Base-by-base conservation (phyloP, 352 stramenopile species). In the Pseudoperonospora humuli region DNA sequence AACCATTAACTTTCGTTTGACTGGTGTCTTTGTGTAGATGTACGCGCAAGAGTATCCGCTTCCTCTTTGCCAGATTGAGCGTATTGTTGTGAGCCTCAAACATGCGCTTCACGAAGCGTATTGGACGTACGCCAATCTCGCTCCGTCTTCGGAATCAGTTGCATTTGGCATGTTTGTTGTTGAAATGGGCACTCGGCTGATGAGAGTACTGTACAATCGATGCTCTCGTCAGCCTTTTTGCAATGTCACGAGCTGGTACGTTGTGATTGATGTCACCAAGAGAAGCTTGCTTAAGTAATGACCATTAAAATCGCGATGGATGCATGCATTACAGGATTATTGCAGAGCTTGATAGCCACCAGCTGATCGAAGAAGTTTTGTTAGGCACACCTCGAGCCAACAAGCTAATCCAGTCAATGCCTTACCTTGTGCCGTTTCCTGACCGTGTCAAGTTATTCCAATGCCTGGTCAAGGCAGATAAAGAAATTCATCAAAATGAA, bases 401-500 rank as follows among this genome's bases (percentile, higher is more conserved):
- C 50, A 71, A 80, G 24, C 57, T 82, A 10, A 72, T 91, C 24
- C 59, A 71, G 21, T 78, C 70, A 7, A 86, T 89, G 72, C 72
- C 76, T n/a, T 89, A 76, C 36, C 50, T 81, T 20, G 50, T 93
- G 3, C 63, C 73, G 7, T 90, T 90, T 35, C 57, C 65, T 29
- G 75, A 89, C 42, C 66, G 80, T 7, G 75, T 86, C 1, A 74
- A 74, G 42, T 49, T 90, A 8, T 89, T 90, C 45, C 67, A 86
- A 29, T 56, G 68, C 3, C 51, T 83, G 7, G 33, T 87, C 21
- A 61, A 72, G 24, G 56, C 59, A 0, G 75, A 86, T 40, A 84
- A 83, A 34, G 58, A 61, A 1, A 51, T 48, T 8, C 59, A 86
- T 24, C 71, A 87, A 35, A 69, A 63, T 13, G 47, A 70, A 19